Conservation (phyloP, 1,139 yeast genomes). For the Geotrichum reessii region DNA sequence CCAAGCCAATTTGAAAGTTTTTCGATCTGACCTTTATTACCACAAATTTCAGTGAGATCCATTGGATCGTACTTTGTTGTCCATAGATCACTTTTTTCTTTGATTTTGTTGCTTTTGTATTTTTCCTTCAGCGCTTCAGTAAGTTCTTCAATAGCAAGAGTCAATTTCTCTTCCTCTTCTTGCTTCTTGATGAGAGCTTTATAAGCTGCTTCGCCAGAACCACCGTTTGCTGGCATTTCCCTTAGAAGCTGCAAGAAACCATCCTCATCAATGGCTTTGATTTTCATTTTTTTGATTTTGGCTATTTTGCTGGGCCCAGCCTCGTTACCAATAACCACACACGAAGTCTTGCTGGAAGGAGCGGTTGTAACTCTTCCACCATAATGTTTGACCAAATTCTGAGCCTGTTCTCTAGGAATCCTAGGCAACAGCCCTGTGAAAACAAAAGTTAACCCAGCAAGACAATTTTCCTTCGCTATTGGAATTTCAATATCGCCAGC, state of each 20-base stretch:
- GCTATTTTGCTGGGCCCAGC: slow-evolving; percentile 95
- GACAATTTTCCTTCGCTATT: slow-evolving; percentile 73
- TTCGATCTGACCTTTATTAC: slow-evolving; percentile 72
- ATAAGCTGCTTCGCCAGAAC: slow-evolving; percentile 69
- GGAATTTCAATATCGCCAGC: slow-evolving; percentile 46
- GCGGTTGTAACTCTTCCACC: slow-evolving; percentile 94
- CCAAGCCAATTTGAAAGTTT: slow-evolving; percentile 66
- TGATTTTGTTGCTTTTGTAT: slow-evolving; percentile 19
- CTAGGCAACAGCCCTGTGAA: slow-evolving; percentile 86
- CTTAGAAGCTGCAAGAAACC: slow-evolving; percentile 71
- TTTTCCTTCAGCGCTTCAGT: slow-evolving; percentile 36
- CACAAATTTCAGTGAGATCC: slow-evolving; percentile 69
- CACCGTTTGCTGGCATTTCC: slow-evolving; percentile 90
- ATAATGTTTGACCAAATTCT: slow-evolving; percentile 68
- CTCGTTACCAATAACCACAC: slow-evolving; percentile 88
- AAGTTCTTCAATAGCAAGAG: slow-evolving; percentile 45
- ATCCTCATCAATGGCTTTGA: slow-evolving; percentile 79
- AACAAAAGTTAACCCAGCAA: slow-evolving; percentile 81
- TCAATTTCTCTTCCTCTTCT: slow-evolving; percentile 52
- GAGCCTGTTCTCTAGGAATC: slow-evolving; percentile 70
- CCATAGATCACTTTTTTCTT: slow-evolving; percentile 52
- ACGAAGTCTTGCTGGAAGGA: slow-evolving; percentile 75
- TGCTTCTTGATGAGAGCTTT: slow-evolving; percentile 64
- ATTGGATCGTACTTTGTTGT: slow-evolving; percentile 89
- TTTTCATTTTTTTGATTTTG: slow-evolving; percentile 62